Percentiles rank a stretch among this genome's conserved stretches.
These are phyloP conservation scores for Colletotrichum euphorbiae DNA, from an alignment of 2,329 filamentous ascomycete species.

Conservation along the genomic window DNA sequence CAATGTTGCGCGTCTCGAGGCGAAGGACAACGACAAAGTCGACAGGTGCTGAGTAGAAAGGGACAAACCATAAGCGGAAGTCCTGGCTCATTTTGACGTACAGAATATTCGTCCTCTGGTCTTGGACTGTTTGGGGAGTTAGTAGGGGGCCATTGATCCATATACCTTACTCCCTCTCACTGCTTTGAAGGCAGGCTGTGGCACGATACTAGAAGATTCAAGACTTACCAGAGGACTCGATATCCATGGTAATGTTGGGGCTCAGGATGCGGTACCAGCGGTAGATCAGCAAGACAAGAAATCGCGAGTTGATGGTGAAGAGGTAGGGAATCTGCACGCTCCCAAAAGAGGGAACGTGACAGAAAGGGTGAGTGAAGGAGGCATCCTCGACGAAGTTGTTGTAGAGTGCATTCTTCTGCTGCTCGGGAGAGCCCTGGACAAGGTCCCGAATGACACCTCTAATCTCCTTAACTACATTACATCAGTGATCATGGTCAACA, in stretches of 20 bases:
- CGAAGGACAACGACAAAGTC: constrained; percentile 75
- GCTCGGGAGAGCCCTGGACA: constrained; percentile 72
- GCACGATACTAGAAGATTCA: too few relatives aligned
- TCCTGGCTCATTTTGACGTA: constrained; percentile 80
- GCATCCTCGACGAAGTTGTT: constrained; percentile 80
- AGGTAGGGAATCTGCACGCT: constrained; percentile 55
- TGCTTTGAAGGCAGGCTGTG: too few relatives aligned
- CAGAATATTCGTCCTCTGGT: constrained; percentile 58
- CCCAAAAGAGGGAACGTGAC: constrained; percentile 70
- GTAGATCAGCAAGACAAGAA: constrained; percentile 76
- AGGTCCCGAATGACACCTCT: constrained; percentile 74
- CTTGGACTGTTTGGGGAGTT: constrained; percentile 33
- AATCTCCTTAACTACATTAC: constrained; percentile 67
- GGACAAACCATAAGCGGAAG: constrained; percentile 82
- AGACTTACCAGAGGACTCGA: constrained; percentile 67
- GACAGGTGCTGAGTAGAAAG: constrained; percentile 77
- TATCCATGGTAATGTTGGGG: constrained; percentile 74
- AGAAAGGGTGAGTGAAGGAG: constrained; percentile 83
- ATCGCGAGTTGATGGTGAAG: constrained; percentile 68
- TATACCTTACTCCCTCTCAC: too few relatives aligned
- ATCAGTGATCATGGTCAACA: constrained; percentile 6
- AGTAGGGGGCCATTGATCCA: neutral
- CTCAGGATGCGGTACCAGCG: constrained; percentile 88
- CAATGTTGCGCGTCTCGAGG: constrained; percentile 61
- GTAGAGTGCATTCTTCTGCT: constrained; percentile 74